Evolutionary conservation across 2,329 filamentous ascomycete genomes (phyloP).

Genomic region (Ascochyta fabae): DNA sequence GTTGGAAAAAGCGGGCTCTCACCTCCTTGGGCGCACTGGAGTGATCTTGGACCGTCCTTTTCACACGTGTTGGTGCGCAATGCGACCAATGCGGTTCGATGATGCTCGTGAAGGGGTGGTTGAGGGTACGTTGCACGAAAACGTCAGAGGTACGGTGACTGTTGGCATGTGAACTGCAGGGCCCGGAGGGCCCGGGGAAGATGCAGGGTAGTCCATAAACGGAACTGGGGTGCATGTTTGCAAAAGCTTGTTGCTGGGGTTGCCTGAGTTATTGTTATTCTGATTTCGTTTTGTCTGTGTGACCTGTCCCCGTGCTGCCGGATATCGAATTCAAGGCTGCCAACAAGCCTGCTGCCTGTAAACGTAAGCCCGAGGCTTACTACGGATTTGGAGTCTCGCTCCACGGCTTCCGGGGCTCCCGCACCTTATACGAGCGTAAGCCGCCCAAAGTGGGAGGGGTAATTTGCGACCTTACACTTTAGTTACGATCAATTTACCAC

Average conservation of each 20-base stretch:
- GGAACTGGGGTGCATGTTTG: background rate
- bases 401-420: conserved; percentile 11
- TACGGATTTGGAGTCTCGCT: background rate
- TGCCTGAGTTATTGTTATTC: background rate
- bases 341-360: background rate
- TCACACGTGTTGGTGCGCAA: background rate
- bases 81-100: background rate
- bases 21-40: background rate
- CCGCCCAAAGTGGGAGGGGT: background rate
- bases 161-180: conserved; percentile 1
- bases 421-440: conserved; percentile 7
- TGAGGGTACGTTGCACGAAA: conserved; percentile 1
- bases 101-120: background rate
- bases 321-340: conserved; percentile 1
- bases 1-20: background rate
- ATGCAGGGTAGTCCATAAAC: background rate
- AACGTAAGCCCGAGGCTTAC: conserved; percentile 13
- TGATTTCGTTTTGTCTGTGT: background rate
- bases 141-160: background rate
- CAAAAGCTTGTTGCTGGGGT: background rate
- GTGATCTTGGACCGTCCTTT: background rate
- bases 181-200: background rate
- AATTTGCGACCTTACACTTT: background rate
- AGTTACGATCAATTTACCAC: background rate
- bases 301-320: conserved; percentile 2